Evolutionary conservation across 129 eudicot species (phyloP).

Genomic region (Mikania micrantha): DNA sequence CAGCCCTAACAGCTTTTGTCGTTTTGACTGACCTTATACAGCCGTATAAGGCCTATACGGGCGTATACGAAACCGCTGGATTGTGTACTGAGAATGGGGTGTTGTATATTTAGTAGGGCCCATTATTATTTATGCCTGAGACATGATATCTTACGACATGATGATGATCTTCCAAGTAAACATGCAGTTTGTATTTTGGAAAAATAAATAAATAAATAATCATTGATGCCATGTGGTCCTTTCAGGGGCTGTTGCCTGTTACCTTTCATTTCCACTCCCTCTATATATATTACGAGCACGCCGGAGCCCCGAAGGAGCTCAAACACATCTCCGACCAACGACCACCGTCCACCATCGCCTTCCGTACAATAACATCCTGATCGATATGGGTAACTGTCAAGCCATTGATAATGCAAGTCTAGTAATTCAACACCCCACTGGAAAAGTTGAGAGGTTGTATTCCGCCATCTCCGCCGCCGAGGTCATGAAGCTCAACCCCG

Average conservation of each 20-base stretch:
- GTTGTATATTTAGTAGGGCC: too few relatives aligned
- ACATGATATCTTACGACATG: background rate
- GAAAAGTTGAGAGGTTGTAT: conserved; percentile 54
- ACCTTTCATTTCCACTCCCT: conserved; percentile 1
- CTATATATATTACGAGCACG: conserved; percentile 5
- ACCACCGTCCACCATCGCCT: background rate
- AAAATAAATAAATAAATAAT: conserved; percentile 1
- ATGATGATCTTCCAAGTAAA: background rate
- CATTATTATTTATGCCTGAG: background rate
- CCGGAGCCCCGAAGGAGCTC: too few relatives aligned
- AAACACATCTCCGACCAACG: background rate
- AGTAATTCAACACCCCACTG: conserved; percentile 74
- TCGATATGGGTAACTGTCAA: conserved; percentile 90
- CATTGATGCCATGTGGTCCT: conserved; percentile 33
- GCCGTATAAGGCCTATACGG: too few relatives aligned
- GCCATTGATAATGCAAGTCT: conserved; percentile 88
- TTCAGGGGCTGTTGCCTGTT: conserved; percentile 20
- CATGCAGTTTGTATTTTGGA: background rate
- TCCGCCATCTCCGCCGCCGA: conserved; percentile 55
- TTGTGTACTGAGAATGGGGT: too few relatives aligned
- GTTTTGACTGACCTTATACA: too few relatives aligned
- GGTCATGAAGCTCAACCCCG: conserved; percentile 85
- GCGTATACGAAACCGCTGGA: too few relatives aligned
- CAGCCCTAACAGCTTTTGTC: too few relatives aligned
- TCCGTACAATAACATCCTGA: too few relatives aligned